A percentile compares a stretch with the other conserved stretches of the same genome.
Evolutionary conservation across 495 filamentous ascomycete genomes (phyloP).

Genomic region (Aspergillus funiculosus): DNA sequence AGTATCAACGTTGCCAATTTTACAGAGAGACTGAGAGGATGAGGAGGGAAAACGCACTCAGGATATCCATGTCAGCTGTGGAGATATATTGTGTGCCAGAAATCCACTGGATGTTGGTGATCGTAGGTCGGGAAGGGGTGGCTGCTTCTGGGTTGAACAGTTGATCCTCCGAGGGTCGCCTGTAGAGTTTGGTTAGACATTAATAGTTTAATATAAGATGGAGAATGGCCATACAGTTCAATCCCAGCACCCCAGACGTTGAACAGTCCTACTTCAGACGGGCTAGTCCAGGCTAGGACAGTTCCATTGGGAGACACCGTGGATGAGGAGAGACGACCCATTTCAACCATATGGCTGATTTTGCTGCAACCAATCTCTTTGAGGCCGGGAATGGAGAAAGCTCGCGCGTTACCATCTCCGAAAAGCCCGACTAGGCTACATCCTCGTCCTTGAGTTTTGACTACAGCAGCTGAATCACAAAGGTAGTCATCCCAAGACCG

Average conservation of each 20-base stretch:
- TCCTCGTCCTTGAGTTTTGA: slow-evolving; percentile 63
- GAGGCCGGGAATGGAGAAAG: slow-evolving; percentile 77
- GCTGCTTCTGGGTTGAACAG: slow-evolving; percentile 68
- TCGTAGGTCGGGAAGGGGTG: slow-evolving; percentile 81
- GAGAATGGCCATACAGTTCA: slow-evolving; percentile 39
- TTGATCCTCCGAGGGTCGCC: slow-evolving; percentile 55
- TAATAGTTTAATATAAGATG: slow-evolving; percentile 8
- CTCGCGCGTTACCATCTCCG: slow-evolving; percentile 67
- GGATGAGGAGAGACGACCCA: slow-evolving; percentile 59
- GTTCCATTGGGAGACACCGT: slow-evolving; percentile 70
- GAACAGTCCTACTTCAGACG: slow-evolving; percentile 73
- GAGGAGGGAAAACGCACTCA: slow-evolving; percentile 45
- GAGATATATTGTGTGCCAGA: slow-evolving; percentile 89
- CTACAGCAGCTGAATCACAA: slow-evolving; percentile 71
- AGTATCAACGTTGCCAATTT: slow-evolving; percentile 7
- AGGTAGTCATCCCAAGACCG: slow-evolving; percentile 79
- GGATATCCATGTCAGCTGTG: slow-evolving; percentile 80
- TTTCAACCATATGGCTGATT: slow-evolving; percentile 61
- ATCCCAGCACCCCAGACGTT: slow-evolving; percentile 73
- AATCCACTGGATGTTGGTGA: slow-evolving; percentile 94
- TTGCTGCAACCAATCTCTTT: slow-evolving; percentile 72
- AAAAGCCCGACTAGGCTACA: slow-evolving; percentile 79
- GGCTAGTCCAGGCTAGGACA: slow-evolving; percentile 83
- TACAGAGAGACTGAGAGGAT: background rate
- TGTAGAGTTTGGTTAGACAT: slow-evolving; percentile 30